phyloP scores from a whole-genome alignment of 352 stramenopile genomes.

The Globisporangium acanthophoron region DNA sequence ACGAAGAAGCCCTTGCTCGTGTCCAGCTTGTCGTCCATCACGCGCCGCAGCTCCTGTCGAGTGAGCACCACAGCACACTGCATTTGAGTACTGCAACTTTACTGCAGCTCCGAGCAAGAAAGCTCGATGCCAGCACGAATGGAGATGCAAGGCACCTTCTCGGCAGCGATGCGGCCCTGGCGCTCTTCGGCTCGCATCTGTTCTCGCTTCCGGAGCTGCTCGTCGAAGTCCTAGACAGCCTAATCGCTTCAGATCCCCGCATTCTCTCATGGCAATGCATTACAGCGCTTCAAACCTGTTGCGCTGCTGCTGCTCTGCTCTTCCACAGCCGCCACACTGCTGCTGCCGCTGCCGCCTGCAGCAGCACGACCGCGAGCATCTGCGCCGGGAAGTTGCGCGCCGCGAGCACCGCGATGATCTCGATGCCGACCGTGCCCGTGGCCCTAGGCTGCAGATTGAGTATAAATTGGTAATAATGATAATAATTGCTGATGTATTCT shows the following conservation, averaged over 20 bases:
- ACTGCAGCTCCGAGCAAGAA: too few relatives aligned
- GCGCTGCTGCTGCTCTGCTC: background rate
- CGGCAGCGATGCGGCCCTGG: slow-evolving; percentile 51
- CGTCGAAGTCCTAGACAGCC: slow-evolving; percentile 24
- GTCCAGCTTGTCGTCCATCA: slow-evolving; percentile 76
- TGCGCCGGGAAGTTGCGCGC: slow-evolving; percentile 86
- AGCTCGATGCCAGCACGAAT: background rate
- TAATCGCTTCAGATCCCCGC: background rate
- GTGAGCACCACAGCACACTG: background rate
- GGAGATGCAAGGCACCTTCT: slow-evolving; percentile 31
- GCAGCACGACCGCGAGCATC: slow-evolving; percentile 13
- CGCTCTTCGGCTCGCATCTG: slow-evolving; percentile 53
- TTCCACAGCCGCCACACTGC: slow-evolving; percentile 2
- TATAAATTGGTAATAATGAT: too few relatives aligned
- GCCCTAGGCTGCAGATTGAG: slow-evolving; percentile 9
- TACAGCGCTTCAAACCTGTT: background rate
- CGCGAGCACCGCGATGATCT: slow-evolving; percentile 92
- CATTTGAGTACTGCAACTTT: too few relatives aligned
- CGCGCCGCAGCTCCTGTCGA: slow-evolving; percentile 48
- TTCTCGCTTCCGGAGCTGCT: slow-evolving; percentile 42
- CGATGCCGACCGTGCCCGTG: slow-evolving; percentile 94
- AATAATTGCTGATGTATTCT: too few relatives aligned
- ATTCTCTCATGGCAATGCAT: background rate
- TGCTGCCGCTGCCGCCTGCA: slow-evolving; percentile 2
- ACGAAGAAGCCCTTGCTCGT: slow-evolving; percentile 71